A percentile compares a stretch with the other conserved stretches of the same genome.
Conservation (phyloP, 2,329 filamentous ascomycete genomes). For the Phialocephala sp. region DNA sequence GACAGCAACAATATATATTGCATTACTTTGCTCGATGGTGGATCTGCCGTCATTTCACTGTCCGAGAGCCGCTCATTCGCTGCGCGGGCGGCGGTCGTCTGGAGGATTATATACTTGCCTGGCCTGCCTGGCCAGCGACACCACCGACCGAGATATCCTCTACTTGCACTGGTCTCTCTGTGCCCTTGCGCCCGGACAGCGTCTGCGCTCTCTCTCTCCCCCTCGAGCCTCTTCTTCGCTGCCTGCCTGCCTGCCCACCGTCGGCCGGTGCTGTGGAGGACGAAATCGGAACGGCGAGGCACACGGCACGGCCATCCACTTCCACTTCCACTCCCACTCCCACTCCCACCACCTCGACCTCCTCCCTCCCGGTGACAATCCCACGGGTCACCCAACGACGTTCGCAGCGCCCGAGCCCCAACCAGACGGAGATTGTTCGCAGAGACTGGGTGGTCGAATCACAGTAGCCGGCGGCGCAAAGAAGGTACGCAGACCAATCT, state of each 20-base stretch:
- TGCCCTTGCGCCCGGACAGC: not conserved
- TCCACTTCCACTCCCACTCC: not conserved
- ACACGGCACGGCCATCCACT: constrained; percentile 10
- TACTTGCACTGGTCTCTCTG: constrained; percentile 7
- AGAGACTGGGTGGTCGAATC: not conserved
- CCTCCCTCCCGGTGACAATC: not conserved
- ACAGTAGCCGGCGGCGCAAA: not conserved
- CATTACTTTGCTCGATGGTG: constrained; percentile 29
- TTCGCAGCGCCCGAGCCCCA: not conserved
- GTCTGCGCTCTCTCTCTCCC: not conserved
- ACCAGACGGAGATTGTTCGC: constrained; percentile 4
- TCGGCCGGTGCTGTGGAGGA: too few relatives aligned
- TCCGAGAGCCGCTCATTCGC: constrained; percentile 11
- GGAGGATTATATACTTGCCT: not conserved
- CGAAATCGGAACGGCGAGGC: not conserved
- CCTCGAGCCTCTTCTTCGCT: not conserved
- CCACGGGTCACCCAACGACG: constrained; percentile 2
- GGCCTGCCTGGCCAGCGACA: constrained; percentile 1
- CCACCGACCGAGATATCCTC: not conserved
- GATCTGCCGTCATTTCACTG: constrained; percentile 24
- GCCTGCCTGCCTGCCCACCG: not conserved
- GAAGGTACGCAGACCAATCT: constrained; percentile 13
- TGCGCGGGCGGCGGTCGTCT: not conserved
- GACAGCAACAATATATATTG: constrained; percentile 25
- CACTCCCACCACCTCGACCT: not conserved